Evolutionary conservation across 352 stramenopile species (phyloP).

Genomic region (Hyaloperonospora arabidopsidis): DNA sequence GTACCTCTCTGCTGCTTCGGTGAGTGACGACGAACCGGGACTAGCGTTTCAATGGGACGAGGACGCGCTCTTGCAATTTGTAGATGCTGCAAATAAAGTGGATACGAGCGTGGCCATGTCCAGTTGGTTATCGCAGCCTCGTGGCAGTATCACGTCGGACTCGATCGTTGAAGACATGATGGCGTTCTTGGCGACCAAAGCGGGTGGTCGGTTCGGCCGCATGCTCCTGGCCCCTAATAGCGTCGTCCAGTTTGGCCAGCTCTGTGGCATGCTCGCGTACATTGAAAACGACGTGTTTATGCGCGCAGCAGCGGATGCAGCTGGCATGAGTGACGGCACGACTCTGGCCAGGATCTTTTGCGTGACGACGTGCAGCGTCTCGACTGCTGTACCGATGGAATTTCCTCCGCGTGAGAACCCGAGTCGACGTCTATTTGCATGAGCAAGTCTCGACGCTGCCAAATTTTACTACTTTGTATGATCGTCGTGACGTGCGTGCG

Average conservation of each 20-base stretch:
- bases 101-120: slow-evolving; percentile 19
- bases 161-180: slow-evolving; percentile 35
- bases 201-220: slow-evolving; percentile 23
- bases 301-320: slow-evolving; percentile 20
- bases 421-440: slow-evolving; percentile 28
- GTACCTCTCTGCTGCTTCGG: slow-evolving; percentile 27
- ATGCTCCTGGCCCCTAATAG: slow-evolving; percentile 31
- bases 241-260: slow-evolving; percentile 38
- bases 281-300: slow-evolving; percentile 38
- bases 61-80: slow-evolving; percentile 27
- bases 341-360: slow-evolving; percentile 34
- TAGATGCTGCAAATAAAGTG: slow-evolving; percentile 27
- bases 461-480: slow-evolving; percentile 14
- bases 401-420: slow-evolving; percentile 33
- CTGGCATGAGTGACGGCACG: slow-evolving; percentile 12
- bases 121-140: slow-evolving; percentile 26
- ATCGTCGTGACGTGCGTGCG: slow-evolving; percentile 23
- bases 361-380: slow-evolving; percentile 25
- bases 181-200: slow-evolving; percentile 28
- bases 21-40: slow-evolving; percentile 31
- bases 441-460: slow-evolving; percentile 2
- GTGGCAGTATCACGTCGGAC: slow-evolving; percentile 29
- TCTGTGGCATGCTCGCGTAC: slow-evolving; percentile 37
- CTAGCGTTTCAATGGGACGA: slow-evolving; percentile 31
- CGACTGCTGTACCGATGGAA: slow-evolving; percentile 29